These are phyloP conservation scores for Thuidium tamariscinum DNA, from an alignment of 225 moss, liverwort and hornwort genomes.

Conservation along the genomic window DNA sequence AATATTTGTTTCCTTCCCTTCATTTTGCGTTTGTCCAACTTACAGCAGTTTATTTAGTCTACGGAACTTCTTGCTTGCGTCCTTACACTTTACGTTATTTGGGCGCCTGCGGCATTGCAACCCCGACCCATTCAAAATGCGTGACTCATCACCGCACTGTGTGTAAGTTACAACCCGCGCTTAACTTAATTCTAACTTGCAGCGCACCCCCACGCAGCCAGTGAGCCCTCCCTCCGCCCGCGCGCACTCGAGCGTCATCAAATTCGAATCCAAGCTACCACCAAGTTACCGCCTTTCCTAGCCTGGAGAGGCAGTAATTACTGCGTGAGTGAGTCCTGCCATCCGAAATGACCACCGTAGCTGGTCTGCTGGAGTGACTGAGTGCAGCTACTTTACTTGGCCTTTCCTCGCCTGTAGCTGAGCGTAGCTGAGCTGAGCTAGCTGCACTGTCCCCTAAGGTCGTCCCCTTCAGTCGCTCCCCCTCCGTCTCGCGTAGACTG, in stretches of 20 bases:
- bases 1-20: background rate
- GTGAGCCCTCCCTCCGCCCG: no score
- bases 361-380: background rate
- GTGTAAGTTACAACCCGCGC: background rate
- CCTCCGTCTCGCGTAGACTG: no score
- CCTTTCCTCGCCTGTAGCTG: background rate
- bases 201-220: background rate
- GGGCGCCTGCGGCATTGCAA: background rate
- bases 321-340: background rate
- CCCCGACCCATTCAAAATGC: background rate
- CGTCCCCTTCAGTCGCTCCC: no score
- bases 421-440: no score
- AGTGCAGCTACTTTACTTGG: background rate
- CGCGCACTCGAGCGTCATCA: background rate
- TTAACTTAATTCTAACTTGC: background rate
- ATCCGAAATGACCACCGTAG: background rate
- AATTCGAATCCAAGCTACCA: slow-evolving; percentile 7
- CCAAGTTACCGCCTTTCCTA: background rate
- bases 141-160: background rate
- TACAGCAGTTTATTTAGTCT: background rate
- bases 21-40: background rate
- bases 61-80: background rate
- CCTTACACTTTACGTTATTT: background rate
- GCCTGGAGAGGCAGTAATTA: background rate
- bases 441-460: no score